A percentile compares a stretch with the other conserved stretches of the same genome.
phyloP scores from a whole-genome alignment of 352 stramenopile species.

The Blastocystis sp. region DNA sequence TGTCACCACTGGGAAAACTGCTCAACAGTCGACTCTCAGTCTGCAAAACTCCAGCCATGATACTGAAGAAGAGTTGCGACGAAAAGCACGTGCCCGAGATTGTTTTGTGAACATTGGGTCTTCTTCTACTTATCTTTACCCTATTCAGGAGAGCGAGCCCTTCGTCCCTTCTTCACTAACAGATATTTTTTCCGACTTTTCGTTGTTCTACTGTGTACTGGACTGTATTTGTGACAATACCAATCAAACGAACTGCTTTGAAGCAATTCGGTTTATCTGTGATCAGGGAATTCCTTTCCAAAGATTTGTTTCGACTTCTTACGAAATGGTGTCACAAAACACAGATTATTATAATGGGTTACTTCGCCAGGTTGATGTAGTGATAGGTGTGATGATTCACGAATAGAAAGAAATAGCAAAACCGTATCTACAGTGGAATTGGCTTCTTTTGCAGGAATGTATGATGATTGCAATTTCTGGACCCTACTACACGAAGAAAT shows the following conservation, averaged over 20 bases:
- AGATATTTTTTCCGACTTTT: neutral
- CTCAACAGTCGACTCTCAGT: neutral
- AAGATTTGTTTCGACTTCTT: neutral
- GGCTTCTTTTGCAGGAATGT: conserved; percentile 2
- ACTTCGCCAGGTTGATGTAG: neutral
- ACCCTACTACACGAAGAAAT: neutral
- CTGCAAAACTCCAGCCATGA: neutral
- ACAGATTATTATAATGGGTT: neutral
- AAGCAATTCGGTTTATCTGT: neutral
- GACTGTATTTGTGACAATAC: neutral
- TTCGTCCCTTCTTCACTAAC: neutral
- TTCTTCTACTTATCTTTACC: conserved; percentile 4
- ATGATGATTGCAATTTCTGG: conserved; percentile 3
- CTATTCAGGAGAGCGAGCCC: conserved; percentile 28
- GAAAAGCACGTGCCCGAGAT: neutral
- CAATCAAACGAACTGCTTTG: neutral
- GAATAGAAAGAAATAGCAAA: neutral
- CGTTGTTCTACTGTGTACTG: conserved; percentile 27
- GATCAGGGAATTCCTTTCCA: conserved; percentile 41
- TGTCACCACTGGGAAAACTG: neutral
- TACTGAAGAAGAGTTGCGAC: conserved; percentile 16
- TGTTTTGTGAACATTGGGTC: conserved; percentile 30
- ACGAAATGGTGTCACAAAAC: neutral
- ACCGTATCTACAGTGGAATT: neutral
- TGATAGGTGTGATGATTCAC: neutral